These are phyloP conservation scores for Brassica rapa DNA, from an alignment of 345 rosid species.

Conservation along the genomic window DNA sequence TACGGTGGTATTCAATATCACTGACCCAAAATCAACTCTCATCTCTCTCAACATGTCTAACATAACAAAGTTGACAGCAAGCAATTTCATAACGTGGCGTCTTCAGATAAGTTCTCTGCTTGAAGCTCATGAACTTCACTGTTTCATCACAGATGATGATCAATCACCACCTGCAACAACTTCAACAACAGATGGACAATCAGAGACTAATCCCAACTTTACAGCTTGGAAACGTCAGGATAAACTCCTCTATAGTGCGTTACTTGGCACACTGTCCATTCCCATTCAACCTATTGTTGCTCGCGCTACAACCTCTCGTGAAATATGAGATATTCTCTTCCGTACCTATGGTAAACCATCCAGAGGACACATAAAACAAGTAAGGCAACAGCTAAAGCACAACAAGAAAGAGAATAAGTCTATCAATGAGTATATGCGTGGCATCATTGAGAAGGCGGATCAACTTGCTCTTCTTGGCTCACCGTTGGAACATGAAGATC, in stretches of 20 bases:
- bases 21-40: background rate
- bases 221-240: background rate
- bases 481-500: background rate
- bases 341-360: background rate
- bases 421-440: background rate
- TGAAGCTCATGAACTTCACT: background rate
- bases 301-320: background rate
- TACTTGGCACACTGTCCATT: background rate
- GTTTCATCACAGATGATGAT: background rate
- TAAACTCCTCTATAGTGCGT: background rate
- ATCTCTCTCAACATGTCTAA: background rate
- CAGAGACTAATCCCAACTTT: background rate
- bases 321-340: background rate
- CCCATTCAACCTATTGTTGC: background rate
- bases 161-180: background rate
- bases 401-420: background rate
- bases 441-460: background rate
- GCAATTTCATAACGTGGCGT: background rate
- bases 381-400: background rate
- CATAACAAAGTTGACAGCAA: background rate
- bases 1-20: background rate
- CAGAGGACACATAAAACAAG: background rate
- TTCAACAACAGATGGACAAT: background rate
- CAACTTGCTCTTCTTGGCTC: background rate
- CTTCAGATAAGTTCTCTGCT: background rate